Evolutionary conservation across 805 yeast species (phyloP), one percentile per base, ranked within the genome.

Genomic region (Cyberlindnera galapagoensis): DNA sequence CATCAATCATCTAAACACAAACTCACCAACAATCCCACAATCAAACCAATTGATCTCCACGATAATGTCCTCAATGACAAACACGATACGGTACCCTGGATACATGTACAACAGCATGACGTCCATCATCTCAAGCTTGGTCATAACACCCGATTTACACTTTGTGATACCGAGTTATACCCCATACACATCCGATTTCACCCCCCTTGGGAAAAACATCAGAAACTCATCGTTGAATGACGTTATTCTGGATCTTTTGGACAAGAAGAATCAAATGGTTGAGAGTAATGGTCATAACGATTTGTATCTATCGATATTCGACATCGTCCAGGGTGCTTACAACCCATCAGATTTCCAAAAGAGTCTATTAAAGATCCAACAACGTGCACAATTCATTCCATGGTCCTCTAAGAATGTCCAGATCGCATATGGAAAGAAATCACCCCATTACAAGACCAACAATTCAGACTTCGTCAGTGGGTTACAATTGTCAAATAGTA

Each of bases 21-120:
- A 65, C 19, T 65, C 74, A 28, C 80, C 83, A 7, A 76, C 88
- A 3, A 81, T 80, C 48, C 74, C 70, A 30, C 88, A 87, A 35
- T 76, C 90, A 3, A 92, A 92, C 59, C 85, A 82, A 51, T 64
- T 92, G 25, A 86, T 92, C 3, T 74, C 97, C 0, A 77, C 87
- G 7, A 86, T 85, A 8, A 73, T 87, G 67, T 78, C 95, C 0
- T 77, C 88, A 1, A 64, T 86, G 3, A 84, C 97, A 3, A 84
- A 90, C 39, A 83, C 97, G 0, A 60, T 92, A 27, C 67, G 98
- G 44, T 90, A 82, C 54, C 98, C 98, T 4, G 79, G 92, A 29
- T 86, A 86, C 60, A 80, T 87, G 72, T 88, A 84, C 65, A 83
- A 81, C 51, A 85, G 94, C 4, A 60, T 82, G 44, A 83, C 87